Percentiles rank a stretch among this genome's conserved stretches.
Evolutionary conservation across 2,329 filamentous ascomycete species (phyloP).

Genomic region (Leptographium procerum): DNA sequence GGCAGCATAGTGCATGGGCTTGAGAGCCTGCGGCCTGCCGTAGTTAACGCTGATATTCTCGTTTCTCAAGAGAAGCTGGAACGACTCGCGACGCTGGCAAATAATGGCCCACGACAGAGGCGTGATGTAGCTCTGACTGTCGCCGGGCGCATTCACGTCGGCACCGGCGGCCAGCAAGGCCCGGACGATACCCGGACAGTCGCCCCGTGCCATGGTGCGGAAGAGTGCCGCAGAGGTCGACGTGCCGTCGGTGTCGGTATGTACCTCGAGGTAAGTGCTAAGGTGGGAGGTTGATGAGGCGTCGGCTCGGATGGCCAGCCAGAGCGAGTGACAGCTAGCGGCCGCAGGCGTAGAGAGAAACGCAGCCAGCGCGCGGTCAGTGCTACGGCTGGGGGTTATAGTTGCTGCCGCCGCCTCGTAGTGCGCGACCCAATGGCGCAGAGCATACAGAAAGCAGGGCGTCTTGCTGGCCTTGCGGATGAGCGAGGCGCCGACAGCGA

Average conservation of each 20-base stretch:
- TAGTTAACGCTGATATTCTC: neutral
- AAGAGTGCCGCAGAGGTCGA: neutral
- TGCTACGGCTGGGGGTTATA: neutral
- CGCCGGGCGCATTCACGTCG: neutral
- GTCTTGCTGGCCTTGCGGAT: neutral
- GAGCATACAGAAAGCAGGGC: neutral
- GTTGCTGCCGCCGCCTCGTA: neutral
- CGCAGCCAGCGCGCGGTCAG: neutral
- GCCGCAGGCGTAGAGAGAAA: neutral
- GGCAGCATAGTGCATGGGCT: neutral
- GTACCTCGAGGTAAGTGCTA: neutral
- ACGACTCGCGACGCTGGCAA: neutral
- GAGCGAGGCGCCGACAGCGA: too few species aligned
- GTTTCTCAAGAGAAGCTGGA: neutral
- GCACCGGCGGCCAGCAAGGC: neutral
- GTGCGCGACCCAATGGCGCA: neutral
- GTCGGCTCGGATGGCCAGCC: neutral
- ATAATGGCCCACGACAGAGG: neutral
- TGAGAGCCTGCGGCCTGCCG: neutral
- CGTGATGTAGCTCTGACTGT: neutral
- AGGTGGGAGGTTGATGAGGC: neutral
- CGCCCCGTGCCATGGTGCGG: neutral
- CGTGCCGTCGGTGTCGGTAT: neutral
- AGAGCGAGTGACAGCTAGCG: neutral
- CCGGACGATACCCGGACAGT: neutral